Evolutionary conservation across 108 stramenopile genomes (phyloP), one percentile per base, ranked within the genome.

Genomic region (Asterionellopsis glacialis): DNA sequence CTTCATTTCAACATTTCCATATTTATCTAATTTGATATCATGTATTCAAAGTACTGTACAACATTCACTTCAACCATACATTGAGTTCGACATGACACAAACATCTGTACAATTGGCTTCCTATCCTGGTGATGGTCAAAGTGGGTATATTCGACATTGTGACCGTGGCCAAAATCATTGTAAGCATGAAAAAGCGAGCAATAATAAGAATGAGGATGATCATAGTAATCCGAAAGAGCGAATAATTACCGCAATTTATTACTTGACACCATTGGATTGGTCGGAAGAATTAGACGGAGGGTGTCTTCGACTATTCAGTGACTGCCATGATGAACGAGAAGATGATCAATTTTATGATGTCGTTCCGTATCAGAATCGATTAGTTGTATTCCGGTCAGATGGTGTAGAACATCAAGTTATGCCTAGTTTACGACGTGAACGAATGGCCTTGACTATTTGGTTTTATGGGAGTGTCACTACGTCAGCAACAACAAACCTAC

Each of bases 301-400:
- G 14, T 64, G 55, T 1, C 67, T 88, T 9, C 66, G 83, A 41
- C 41, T 88, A 9, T 82, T 73, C 61, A 23, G 19, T 45, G 18
- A 41, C 33, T 1, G 41, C 26, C 19, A 13, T 22, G 10, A 53
- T 41, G 33, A 33, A 2, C 2, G 7, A 33, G 12, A 39, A 33
- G 57, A 14, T 19, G 33, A 67, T 41, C n/a, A 16, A 39, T 23
- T 42, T 27, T 52, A 56, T 26, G 71, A 72, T 52, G 57, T 81
- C 0, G 21, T 51, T 14, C 84, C 84, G 11, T 69, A 65, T 59
- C 69, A 70, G 6, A 77, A 84, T 65, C 69, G 84, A 40, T 40
- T 85, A 45, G 76, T 89, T 15, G 59, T 82, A n/a, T 85, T 89
- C 57, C 80, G 82, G 38, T 81, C 84, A 0, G 87, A 88, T 64